Evolutionary conservation across 306 rosid species (phyloP).

Genomic region (Cicer yamashitae): DNA sequence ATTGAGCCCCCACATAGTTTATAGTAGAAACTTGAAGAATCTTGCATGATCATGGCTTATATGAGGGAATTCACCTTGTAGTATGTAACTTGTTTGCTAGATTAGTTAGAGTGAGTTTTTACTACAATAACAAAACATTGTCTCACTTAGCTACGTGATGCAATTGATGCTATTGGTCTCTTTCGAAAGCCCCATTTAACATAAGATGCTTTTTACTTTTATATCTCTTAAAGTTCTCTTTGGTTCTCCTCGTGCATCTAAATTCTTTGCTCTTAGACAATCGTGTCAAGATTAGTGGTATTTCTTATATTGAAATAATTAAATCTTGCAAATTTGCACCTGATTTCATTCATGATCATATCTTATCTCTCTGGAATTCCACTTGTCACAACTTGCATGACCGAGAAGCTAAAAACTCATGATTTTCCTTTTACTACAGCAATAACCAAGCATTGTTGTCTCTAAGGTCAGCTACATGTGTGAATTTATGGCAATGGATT

Average conservation of each 20-base stretch:
- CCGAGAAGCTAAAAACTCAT: not conserved
- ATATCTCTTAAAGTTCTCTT: not conserved
- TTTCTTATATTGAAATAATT: not conserved
- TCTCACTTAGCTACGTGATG: not conserved
- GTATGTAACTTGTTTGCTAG: not conserved
- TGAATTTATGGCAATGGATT: not conserved
- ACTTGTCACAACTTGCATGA: not conserved
- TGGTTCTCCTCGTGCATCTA: not conserved
- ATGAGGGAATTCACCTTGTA: too few species aligned
- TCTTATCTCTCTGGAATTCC: not conserved
- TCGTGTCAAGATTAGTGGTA: too few species aligned
- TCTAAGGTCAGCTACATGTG: conserved; percentile 1
- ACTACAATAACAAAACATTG: not conserved
- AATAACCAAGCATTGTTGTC: not conserved
- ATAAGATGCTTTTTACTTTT: not conserved
- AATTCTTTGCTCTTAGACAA: not conserved
- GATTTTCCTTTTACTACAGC: not conserved
- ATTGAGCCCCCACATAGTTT: not conserved
- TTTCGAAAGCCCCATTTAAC: not conserved
- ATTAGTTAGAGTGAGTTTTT: not conserved
- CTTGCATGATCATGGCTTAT: too few species aligned
- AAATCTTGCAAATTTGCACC: not conserved
- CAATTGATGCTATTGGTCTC: conserved; percentile 15
- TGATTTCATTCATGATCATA: not conserved
- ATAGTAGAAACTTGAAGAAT: not conserved